phyloP scores from a whole-genome alignment of 805 yeast genomes.

The Wickerhamomyces kurtzmanii region DNA sequence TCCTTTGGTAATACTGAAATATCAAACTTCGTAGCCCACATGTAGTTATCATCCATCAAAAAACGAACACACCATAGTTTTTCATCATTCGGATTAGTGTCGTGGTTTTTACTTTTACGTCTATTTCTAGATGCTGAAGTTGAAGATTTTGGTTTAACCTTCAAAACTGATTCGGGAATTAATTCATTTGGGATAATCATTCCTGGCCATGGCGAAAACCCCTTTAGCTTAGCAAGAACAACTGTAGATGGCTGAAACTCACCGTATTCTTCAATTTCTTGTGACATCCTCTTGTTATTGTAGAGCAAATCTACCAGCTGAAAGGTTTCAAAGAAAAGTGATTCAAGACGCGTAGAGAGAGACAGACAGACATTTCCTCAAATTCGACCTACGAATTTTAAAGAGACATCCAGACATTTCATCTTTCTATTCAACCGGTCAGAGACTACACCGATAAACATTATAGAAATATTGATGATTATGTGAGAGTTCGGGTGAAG shows the following conservation, averaged over 20 bases:
- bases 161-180: constrained; percentile 46
- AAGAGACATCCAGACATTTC: too few species aligned
- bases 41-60: constrained; percentile 63
- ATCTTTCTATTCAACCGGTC: too few species aligned
- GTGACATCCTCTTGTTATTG: constrained; percentile 1
- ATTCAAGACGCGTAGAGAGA: not conserved
- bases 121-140: constrained; percentile 11
- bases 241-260: constrained; percentile 36
- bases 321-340: not conserved
- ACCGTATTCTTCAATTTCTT: constrained; percentile 8
- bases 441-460: too few species aligned
- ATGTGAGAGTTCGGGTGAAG: too few species aligned
- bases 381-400: constrained; percentile 1
- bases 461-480: too few species aligned
- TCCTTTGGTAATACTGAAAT: constrained; percentile 33
- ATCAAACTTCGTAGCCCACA: constrained; percentile 52
- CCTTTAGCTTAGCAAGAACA: constrained; percentile 75
- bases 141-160: constrained; percentile 38
- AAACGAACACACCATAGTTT: constrained; percentile 47
- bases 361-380: constrained; percentile 1
- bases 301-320: not conserved
- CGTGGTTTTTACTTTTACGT: constrained; percentile 10
- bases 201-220: constrained; percentile 89
- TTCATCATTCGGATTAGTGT: constrained; percentile 4
- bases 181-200: constrained; percentile 56